phyloP scores from a whole-genome alignment of 176 grass and related monocot genomes.

The Ananas comosus region DNA sequence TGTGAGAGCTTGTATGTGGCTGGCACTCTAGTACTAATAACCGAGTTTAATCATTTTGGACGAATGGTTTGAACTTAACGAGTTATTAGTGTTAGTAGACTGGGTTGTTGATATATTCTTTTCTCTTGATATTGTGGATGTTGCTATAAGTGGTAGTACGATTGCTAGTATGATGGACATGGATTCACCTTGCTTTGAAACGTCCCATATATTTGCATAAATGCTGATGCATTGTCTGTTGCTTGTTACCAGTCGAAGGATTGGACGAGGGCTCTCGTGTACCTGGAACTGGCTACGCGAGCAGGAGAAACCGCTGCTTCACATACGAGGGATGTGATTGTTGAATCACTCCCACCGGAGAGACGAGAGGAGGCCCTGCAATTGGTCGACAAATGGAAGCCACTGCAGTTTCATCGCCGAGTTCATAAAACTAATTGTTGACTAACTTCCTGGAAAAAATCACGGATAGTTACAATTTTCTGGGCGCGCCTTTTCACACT shows the following conservation, averaged over 20 bases:
- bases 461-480: too few species aligned
- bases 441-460: not conserved
- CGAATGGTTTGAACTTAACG: too few species aligned
- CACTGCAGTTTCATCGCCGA: not conserved
- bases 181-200: not conserved
- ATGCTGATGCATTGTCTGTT: conserved; percentile 13
- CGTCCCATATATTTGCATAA: not conserved
- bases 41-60: too few species aligned
- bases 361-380: conserved; percentile 21
- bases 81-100: too few species aligned
- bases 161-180: not conserved
- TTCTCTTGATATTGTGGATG: too few species aligned
- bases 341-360: conserved; percentile 25
- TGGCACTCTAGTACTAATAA: too few species aligned
- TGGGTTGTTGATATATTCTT: too few species aligned
- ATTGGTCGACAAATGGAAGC: conserved; percentile 45
- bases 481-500: too few species aligned
- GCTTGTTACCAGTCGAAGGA: conserved; percentile 32
- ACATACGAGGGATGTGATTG: conserved; percentile 43
- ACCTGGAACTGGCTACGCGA: conserved; percentile 54
- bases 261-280: conserved; percentile 44
- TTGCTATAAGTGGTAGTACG: too few species aligned
- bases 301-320: conserved; percentile 45
- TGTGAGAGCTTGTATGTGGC: too few species aligned
- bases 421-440: not conserved